Conservation (phyloP, 225 moss, liverwort and hornwort genomes). For the Polytrichum commune region DNA sequence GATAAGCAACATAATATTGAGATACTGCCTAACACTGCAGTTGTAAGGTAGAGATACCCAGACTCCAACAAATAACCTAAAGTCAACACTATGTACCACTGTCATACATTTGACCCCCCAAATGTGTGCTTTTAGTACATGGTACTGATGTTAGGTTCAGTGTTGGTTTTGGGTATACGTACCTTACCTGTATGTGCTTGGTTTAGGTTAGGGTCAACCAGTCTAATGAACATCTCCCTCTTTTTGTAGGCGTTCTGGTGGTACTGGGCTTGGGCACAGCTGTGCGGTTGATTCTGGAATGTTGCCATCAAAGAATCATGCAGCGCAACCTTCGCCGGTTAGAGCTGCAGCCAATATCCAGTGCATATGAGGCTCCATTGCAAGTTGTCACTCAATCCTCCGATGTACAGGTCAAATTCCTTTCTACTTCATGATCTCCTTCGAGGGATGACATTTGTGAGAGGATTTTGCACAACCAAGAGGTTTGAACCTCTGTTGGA, state of each 20-base stretch:
- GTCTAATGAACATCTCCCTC: not conserved
- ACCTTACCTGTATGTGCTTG: too few relatives aligned
- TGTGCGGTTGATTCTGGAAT: slow-evolving; percentile 71
- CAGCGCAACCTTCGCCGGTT: slow-evolving; percentile 57
- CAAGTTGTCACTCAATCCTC: slow-evolving; percentile 9
- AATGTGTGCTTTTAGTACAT: not conserved
- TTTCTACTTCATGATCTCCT: not conserved
- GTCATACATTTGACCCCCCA: not conserved
- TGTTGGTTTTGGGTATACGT: too few relatives aligned
- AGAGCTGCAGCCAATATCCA: slow-evolving; percentile 53
- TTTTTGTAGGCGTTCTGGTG: slow-evolving; percentile 82
- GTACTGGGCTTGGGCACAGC: slow-evolving; percentile 85
- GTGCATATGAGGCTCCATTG: slow-evolving; percentile 12
- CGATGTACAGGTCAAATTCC: slow-evolving; percentile 18
- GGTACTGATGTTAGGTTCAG: too few relatives aligned
- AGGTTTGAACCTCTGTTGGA: not conserved
- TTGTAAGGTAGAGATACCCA: not conserved
- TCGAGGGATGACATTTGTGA: not conserved
- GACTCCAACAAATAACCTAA: too few relatives aligned
- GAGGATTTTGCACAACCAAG: too few relatives aligned
- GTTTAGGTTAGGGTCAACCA: not conserved
- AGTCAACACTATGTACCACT: too few relatives aligned
- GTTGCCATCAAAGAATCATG: slow-evolving; percentile 60
- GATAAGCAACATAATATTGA: not conserved
- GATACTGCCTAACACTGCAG: not conserved